These are phyloP conservation scores for Salix koriyanagi DNA, from an alignment of 345 rosid genomes.

Conservation along the genomic window DNA sequence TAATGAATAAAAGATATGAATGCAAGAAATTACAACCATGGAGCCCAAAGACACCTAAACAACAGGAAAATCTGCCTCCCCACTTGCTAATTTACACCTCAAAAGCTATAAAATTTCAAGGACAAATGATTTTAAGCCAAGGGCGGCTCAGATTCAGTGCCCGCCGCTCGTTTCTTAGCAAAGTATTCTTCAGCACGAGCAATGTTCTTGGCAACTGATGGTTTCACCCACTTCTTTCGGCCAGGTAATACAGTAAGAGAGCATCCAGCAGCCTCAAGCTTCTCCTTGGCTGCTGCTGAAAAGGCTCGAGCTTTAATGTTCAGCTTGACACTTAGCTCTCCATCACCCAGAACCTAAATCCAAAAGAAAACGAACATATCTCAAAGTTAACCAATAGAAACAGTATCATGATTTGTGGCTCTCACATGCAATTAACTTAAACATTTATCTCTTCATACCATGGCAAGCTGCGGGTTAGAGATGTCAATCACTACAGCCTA, in stretches of 20 bases:
- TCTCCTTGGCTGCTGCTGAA: conserved; percentile 74
- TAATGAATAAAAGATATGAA: not conserved
- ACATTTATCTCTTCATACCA: no score
- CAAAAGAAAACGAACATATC: conserved; percentile 1
- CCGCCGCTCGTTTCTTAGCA: conserved; percentile 76
- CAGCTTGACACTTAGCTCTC: conserved; percentile 74
- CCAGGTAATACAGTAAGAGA: conserved; percentile 73
- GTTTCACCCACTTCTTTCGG: conserved; percentile 89
- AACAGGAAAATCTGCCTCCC: not conserved
- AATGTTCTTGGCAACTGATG: conserved; percentile 73
- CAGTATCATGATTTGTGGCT: not conserved
- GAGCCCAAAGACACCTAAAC: not conserved
- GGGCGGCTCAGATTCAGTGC: conserved; percentile 38
- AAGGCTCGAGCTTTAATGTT: conserved; percentile 72
- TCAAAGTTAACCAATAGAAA: not conserved
- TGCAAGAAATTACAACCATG: conserved; percentile 1
- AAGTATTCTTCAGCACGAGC: conserved; percentile 86
- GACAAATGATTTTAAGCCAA: conserved; percentile 32
- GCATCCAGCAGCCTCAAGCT: conserved; percentile 80
- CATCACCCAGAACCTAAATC: conserved; percentile 70
- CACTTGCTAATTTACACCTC: conserved; percentile 1
- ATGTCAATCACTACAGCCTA: not conserved
- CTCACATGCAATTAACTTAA: not conserved
- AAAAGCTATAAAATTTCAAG: not conserved
- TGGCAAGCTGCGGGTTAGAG: not conserved